A percentile compares a stretch with the other conserved stretches of the same genome.
phyloP scores from a whole-genome alignment of 2,329 filamentous ascomycete species.

The Elsinoe necatrix region DNA sequence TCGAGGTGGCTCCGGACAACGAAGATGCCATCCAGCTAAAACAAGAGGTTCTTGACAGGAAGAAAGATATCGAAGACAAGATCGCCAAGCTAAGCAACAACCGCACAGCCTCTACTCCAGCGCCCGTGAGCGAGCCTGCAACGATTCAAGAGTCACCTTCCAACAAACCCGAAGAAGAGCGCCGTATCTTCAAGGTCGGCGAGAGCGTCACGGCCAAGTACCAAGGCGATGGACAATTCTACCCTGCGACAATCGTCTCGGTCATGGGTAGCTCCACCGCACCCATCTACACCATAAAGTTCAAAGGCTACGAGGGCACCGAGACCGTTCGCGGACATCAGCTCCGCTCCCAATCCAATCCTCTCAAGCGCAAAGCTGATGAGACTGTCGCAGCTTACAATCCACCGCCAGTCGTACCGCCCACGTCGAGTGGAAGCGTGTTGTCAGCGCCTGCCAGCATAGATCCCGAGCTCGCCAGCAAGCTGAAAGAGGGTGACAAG shows the following conservation, averaged over 20 bases:
- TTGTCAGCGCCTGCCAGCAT: constrained; percentile 60
- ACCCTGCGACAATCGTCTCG: constrained; percentile 84
- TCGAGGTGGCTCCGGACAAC: constrained; percentile 74
- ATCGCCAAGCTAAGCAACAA: constrained; percentile 59
- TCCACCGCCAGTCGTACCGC: constrained; percentile 31
- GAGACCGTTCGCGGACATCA: constrained; percentile 74
- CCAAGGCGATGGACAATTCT: constrained; percentile 85
- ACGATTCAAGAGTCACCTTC: constrained; percentile 26
- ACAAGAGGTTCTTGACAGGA: constrained; percentile 71
- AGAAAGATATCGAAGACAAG: constrained; percentile 68
- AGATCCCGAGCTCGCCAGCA: constrained; percentile 55
- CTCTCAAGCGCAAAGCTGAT: constrained; percentile 71
- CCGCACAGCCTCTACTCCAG: constrained; percentile 38
- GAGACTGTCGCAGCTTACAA: constrained; percentile 47
- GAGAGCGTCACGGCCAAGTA: constrained; percentile 87
- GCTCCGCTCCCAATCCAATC: constrained; percentile 48
- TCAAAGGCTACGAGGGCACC: constrained; percentile 75
- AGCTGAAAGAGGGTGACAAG: constrained; percentile 42
- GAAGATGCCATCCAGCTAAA: constrained; percentile 68
- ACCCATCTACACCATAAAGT: constrained; percentile 89
- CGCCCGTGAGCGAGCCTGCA: constrained; percentile 25
- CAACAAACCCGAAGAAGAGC: constrained; percentile 48
- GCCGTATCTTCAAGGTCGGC: constrained; percentile 68
- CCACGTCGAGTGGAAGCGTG: constrained; percentile 41
- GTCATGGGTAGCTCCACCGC: constrained; percentile 87